Percentiles rank a stretch among this genome's conserved stretches.
These are phyloP conservation scores for Penicillium atrosanguineum DNA, from an alignment of 495 filamentous ascomycete genomes.

Conservation along the genomic window DNA sequence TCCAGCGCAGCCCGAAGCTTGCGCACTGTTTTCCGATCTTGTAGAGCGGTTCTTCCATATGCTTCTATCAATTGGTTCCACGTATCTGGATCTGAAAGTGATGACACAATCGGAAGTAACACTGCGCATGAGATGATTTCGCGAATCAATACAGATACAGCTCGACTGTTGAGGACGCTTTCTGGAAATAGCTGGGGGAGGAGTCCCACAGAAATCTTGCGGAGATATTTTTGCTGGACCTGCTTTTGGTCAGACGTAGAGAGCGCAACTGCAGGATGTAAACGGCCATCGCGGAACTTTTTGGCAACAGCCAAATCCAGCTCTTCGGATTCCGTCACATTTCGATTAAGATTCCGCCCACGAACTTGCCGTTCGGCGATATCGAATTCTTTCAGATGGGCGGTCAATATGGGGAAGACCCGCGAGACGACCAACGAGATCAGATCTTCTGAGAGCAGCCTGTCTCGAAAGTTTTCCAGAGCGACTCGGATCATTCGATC, in stretches of 20 bases:
- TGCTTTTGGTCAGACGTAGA: constrained; percentile 76
- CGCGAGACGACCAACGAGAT: constrained; percentile 76
- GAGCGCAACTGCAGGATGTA: constrained; percentile 86
- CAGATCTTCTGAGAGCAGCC: constrained; percentile 69
- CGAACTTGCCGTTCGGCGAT: constrained; percentile 85
- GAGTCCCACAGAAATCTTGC: constrained; percentile 64
- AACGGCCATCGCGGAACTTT: constrained; percentile 84
- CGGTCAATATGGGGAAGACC: constrained; percentile 85
- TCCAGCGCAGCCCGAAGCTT: constrained; percentile 92
- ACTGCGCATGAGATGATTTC: constrained; percentile 70
- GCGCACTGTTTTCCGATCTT: constrained; percentile 93
- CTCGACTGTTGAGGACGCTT: constrained; percentile 70
- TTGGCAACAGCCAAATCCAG: constrained; percentile 88
- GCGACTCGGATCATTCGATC: constrained; percentile 75
- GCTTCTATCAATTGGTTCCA: constrained; percentile 96
- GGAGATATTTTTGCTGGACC: constrained; percentile 82
- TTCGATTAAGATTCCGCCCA: constrained; percentile 80
- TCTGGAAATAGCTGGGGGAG: constrained; percentile 75
- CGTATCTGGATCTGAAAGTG: constrained; percentile 78
- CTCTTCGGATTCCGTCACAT: constrained; percentile 94
- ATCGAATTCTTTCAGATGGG: constrained; percentile 86
- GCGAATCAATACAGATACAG: constrained; percentile 73
- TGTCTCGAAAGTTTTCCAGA: constrained; percentile 65
- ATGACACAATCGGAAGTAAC: constrained; percentile 36
- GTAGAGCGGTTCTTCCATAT: constrained; percentile 81